Base-by-base conservation (phyloP, 768 basidiomycete genomes). In the Hygrophoropsis aurantiaca region DNA sequence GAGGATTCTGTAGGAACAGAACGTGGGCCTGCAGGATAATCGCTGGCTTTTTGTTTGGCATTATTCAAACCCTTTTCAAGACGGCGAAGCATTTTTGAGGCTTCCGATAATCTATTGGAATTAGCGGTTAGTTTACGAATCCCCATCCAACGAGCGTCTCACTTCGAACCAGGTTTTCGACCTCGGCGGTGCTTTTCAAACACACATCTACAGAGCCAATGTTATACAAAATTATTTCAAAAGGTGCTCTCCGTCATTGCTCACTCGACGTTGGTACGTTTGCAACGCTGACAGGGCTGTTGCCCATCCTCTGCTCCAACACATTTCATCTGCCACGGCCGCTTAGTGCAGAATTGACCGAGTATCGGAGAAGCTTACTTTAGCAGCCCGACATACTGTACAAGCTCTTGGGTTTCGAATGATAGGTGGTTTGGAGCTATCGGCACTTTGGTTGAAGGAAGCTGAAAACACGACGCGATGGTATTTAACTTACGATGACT, bases 171-270 rank as follows among this genome's bases (percentile, higher is more conserved):
- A 15, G 90, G 90, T 59, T 93, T 93, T 47, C 90, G 81, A 35
- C 90, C 90, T 26, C 90, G 82, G 44, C 90, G 80, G 66, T 93
- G 90, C 65, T 92, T 93, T 71, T 93, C 90, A 57, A 93, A 93
- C 26, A 90, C 54, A 58, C 90, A 91, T 50, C 88, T 90, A 57
- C 40, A 39, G 11, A 23, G 35, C 30, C 39, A 26, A 49, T 32
- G 39, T 53, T 43, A 51, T 30, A 50, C 38, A 47, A 54, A 51
- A 42, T n/a, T 52, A 51, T 52, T 41, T 56, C 40, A 41, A 48
- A 47, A 44, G 46, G 49, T 48, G 26, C 36, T n/a, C 51, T 38
- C 21, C 42, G 41, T 50, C 45, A 38, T 33, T 43, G 74, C 81
- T 51, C 63, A 86, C 86, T 88, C 82, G 42, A 82, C 80, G 54